Percentiles rank a stretch among this genome's conserved stretches.
These are phyloP conservation scores for Xylariaceae sp. DNA, from an alignment of 2,329 filamentous ascomycete genomes.

Conservation along the genomic window DNA sequence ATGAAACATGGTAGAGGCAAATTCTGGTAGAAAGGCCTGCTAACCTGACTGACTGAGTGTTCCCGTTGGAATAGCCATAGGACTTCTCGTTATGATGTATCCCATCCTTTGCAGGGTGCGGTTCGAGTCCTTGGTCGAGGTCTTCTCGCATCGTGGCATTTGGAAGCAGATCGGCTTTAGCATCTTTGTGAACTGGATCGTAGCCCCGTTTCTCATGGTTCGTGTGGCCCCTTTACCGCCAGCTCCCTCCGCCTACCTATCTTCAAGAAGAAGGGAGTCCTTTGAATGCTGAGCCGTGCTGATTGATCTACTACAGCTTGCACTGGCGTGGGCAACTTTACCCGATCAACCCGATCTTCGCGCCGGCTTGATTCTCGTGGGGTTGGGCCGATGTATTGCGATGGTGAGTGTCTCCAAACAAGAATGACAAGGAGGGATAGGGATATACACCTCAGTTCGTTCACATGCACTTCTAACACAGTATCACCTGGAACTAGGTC, in stretches of 20 bases:
- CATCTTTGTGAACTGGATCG: conserved; percentile 72
- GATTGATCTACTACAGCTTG: conserved; percentile 41
- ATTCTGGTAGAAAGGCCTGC: not conserved
- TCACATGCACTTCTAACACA: conserved; percentile 5
- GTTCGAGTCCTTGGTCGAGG: conserved; percentile 66
- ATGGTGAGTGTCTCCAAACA: conserved; percentile 53
- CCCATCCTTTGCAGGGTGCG: conserved; percentile 84
- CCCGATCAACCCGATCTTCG: conserved; percentile 53
- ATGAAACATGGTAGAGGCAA: not conserved
- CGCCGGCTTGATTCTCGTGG: conserved; percentile 72
- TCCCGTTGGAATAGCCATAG: conserved; percentile 51
- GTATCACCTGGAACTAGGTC: conserved; percentile 31
- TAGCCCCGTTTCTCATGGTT: conserved; percentile 79
- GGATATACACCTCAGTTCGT: not conserved
- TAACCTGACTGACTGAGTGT: not conserved
- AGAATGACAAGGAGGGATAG: not conserved
- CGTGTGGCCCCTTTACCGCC: conserved; percentile 11
- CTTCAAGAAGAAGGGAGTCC: not conserved
- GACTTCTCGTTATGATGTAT: conserved; percentile 89
- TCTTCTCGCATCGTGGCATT: conserved; percentile 55
- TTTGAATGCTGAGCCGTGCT: not conserved
- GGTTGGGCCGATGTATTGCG: conserved; percentile 78
- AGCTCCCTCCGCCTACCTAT: too few relatives aligned
- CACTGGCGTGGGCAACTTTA: conserved; percentile 62
- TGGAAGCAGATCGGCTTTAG: conserved; percentile 80